Base-by-base conservation (phyloP, 2,329 filamentous ascomycete genomes). In the Fusarium cyanostomum region DNA sequence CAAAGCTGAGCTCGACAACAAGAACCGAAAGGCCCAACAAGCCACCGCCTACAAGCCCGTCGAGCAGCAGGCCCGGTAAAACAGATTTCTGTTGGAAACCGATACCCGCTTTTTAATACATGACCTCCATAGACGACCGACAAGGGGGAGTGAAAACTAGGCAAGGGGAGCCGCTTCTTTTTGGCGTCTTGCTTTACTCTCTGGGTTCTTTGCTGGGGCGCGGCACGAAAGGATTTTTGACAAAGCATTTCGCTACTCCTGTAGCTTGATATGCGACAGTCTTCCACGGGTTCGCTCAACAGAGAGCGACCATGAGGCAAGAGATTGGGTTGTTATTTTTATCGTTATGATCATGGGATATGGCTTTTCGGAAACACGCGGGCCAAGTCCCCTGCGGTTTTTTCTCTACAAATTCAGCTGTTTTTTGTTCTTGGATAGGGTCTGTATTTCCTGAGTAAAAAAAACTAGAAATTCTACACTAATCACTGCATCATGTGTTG, bases 1-100 rank as follows among this genome's bases (percentile, higher is more conserved):
- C 74, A 82, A 82, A 67, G 82, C 85, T 13, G 84, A 86, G 73
- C 74, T 86, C 33, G 79, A 83, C 66, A 79, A 79, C 68, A 84
- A 81, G 74, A 71, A 64, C 51, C 64, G 64, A 48, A 66, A 66
- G 63, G 64, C 46, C 48, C 64, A 66, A 37, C 68, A 73, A 64
- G 59, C 69, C 31, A 77, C 55, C 5, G 67, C 69, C 21, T 78
- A 78, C 67, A 75, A 77, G 65, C 71, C 75, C 16, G 69, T 78
- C 13, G 67, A 72, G n/a, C 76, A 78, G 52, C 73, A 71, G 52
- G 44, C 66, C 35, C 58, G 66, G 50, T 71, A 63, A 65, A 52
- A 56, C 34, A 33, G 33, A 24, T 33, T 28, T 49, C 37, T 48
- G 28, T 38, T 35, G 45, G 64, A 52, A 57, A 62, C 28, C 38